Evolutionary conservation across 2,329 filamentous ascomycete species (phyloP).

Genomic region (Fusarium pilosicola): DNA sequence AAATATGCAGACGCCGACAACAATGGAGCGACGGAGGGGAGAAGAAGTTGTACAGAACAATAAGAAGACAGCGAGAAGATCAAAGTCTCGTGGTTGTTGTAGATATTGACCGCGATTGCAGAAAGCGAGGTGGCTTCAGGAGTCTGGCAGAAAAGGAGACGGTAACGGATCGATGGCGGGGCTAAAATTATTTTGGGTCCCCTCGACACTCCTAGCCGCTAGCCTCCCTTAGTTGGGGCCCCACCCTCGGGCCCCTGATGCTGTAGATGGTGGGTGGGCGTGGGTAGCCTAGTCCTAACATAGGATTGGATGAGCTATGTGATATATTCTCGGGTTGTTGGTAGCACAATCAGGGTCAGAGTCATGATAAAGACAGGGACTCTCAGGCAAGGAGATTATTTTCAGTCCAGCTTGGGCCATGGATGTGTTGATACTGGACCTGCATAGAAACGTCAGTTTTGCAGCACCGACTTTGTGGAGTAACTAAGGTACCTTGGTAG

Average conservation of each 20-base stretch:
- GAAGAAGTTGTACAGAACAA: constrained; percentile 43
- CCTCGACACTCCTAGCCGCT: constrained; percentile 22
- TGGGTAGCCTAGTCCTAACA: constrained; percentile 10
- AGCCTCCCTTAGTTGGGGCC: constrained; percentile 2
- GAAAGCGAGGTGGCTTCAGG: constrained; percentile 38
- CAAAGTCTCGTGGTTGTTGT: constrained; percentile 44
- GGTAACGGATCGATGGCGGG: constrained; percentile 54
- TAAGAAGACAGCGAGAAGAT: constrained; percentile 35
- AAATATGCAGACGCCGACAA: constrained; percentile 35
- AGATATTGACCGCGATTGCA: constrained; percentile 43
- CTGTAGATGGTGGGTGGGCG: constrained; percentile 3
- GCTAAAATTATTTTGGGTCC: constrained; percentile 53
- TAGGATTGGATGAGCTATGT: constrained; percentile 23
- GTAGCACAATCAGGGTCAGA: constrained; percentile 12
- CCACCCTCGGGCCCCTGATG: constrained; percentile 25
- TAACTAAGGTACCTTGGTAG: neutral
- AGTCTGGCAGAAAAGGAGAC: constrained; percentile 48
- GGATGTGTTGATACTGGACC: neutral
- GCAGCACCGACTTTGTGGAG: neutral
- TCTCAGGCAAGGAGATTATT: neutral
- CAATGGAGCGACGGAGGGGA: constrained; percentile 29
- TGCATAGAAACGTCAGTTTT: neutral
- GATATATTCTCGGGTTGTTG: constrained; percentile 1
- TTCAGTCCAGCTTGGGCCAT: neutral
- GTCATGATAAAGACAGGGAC: constrained; percentile 5